Conservation (phyloP, 1,139 yeast genomes). For the Saccharomyces hybrid region DNA sequence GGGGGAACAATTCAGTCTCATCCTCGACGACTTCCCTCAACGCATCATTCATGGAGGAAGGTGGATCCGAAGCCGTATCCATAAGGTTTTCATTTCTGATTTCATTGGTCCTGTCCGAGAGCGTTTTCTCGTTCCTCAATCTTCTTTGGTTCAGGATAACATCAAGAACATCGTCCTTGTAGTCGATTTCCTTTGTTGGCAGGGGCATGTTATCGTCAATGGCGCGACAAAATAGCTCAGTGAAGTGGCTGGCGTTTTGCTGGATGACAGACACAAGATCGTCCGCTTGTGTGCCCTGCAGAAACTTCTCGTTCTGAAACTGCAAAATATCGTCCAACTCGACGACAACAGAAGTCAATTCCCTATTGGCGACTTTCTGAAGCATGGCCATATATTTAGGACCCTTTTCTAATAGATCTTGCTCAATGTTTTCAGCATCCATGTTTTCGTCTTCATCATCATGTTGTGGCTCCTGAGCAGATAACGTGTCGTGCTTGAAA, state of each 20-base stretch:
- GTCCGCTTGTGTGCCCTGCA: slow-evolving; percentile 22
- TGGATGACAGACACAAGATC: slow-evolving; percentile 37
- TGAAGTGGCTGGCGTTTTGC: slow-evolving; percentile 69
- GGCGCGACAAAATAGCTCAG: slow-evolving; percentile 66
- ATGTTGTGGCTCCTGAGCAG: slow-evolving; percentile 18
- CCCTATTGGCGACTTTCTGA: slow-evolving; percentile 80
- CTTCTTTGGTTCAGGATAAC: slow-evolving; percentile 86
- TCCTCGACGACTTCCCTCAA: slow-evolving; percentile 29
- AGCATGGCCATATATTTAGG: slow-evolving; percentile 73
- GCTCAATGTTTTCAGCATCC: slow-evolving; percentile 14
- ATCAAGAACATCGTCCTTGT: slow-evolving; percentile 86
- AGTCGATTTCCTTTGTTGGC: slow-evolving; percentile 59
- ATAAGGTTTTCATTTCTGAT: slow-evolving; percentile 46
- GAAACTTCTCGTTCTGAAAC: slow-evolving; percentile 41
- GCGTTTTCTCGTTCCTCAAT: slow-evolving; percentile 64
- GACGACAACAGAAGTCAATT: slow-evolving; percentile 54
- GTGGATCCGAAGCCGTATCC: slow-evolving; percentile 27
- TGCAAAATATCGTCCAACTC: slow-evolving; percentile 78
- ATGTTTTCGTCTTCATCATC: slow-evolving; percentile 26
- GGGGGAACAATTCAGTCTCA: slow-evolving; percentile 64
- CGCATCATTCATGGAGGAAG: slow-evolving; percentile 23
- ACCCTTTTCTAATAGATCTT: slow-evolving; percentile 36
- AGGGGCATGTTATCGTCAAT: slow-evolving; percentile 86
- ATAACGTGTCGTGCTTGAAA: slow-evolving; percentile 37
- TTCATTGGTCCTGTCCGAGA: slow-evolving; percentile 29